phyloP scores from a whole-genome alignment of 2,329 filamentous ascomycete genomes.

The Fusarium torulosum region DNA sequence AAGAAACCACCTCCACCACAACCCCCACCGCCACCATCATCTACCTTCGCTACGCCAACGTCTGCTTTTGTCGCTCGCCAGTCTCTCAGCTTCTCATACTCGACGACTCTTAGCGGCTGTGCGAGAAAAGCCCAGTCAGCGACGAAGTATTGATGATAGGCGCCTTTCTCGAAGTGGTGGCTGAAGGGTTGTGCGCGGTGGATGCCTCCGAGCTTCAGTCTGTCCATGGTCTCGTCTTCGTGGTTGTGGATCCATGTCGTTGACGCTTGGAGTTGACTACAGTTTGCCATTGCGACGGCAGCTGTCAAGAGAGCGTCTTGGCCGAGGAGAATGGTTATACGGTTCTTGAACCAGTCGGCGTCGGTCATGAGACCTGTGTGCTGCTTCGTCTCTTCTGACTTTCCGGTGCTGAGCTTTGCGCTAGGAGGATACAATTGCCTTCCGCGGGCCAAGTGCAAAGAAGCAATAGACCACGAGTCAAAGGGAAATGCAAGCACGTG shows the following conservation, averaged over 20 bases:
- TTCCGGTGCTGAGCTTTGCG: accelerated
- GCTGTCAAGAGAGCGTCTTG: slow-evolving; percentile 48
- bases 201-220: slow-evolving; percentile 56
- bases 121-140: slow-evolving; percentile 43
- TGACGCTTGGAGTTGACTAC: slow-evolving; percentile 41
- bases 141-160: slow-evolving; percentile 48
- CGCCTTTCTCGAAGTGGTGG: slow-evolving; percentile 53
- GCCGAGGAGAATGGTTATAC: slow-evolving; percentile 51
- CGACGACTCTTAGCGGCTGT: slow-evolving; percentile 18
- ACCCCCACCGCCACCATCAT: slow-evolving; percentile 21
- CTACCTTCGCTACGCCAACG: slow-evolving; percentile 1
- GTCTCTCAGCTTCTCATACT: slow-evolving; percentile 45
- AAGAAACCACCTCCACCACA: slow-evolving; percentile 29
- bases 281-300: slow-evolving; percentile 53
- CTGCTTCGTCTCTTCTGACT: neutral
- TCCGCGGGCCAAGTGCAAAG: slow-evolving; percentile 53
- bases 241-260: slow-evolving; percentile 52
- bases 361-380: slow-evolving; percentile 34
- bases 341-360: slow-evolving; percentile 52
- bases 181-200: slow-evolving; percentile 57
- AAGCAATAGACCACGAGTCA: slow-evolving; percentile 57
- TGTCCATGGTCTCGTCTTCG: slow-evolving; percentile 43
- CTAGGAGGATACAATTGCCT: slow-evolving; percentile 50
- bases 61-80: slow-evolving; percentile 40
- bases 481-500: slow-evolving; percentile 60